Percentiles rank a stretch among this genome's conserved stretches.
Evolutionary conservation across 2,329 filamentous ascomycete species (phyloP).

Genomic region (Parastagonospora nodorum): DNA sequence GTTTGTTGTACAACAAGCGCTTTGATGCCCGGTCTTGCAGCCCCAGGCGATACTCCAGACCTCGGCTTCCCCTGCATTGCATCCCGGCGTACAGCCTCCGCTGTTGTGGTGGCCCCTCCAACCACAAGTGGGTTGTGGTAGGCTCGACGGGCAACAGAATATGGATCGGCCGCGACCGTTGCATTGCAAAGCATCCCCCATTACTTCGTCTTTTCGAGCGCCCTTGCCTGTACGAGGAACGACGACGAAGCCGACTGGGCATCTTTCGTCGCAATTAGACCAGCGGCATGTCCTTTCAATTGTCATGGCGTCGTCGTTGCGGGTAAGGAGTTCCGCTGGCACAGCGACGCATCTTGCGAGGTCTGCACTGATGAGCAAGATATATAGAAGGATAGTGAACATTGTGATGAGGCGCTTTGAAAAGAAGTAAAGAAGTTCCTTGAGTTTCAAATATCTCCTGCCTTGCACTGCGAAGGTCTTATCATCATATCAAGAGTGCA

Average conservation of each 20-base stretch:
- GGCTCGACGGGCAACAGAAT: constrained; percentile 2
- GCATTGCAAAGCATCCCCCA: constrained; percentile 2
- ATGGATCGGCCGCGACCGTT: background rate
- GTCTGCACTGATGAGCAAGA: too few relatives aligned
- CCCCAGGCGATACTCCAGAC: background rate
- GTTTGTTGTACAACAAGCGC: background rate
- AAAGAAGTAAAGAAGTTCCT: too few relatives aligned
- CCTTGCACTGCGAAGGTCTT: too few relatives aligned
- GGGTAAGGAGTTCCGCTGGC: background rate
- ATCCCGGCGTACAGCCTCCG: constrained; percentile 1
- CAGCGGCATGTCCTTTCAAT: constrained; percentile 1
- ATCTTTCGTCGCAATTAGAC: constrained; percentile 3
- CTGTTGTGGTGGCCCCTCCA: constrained; percentile 2
- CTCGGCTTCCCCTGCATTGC: constrained; percentile 1
- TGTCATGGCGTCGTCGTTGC: background rate
- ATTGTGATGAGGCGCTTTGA: too few relatives aligned
- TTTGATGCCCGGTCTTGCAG: constrained; percentile 4
- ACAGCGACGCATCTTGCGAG: too few relatives aligned
- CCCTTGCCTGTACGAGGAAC: background rate
- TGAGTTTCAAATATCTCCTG: too few relatives aligned
- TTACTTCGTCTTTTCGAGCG: background rate
- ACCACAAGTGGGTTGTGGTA: background rate
- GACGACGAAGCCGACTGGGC: background rate
- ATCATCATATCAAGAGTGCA: too few relatives aligned
- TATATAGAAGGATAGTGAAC: too few relatives aligned